phyloP scores from a whole-genome alignment of 1,284 basidiomycete species.

The Boletus nobilissimus region DNA sequence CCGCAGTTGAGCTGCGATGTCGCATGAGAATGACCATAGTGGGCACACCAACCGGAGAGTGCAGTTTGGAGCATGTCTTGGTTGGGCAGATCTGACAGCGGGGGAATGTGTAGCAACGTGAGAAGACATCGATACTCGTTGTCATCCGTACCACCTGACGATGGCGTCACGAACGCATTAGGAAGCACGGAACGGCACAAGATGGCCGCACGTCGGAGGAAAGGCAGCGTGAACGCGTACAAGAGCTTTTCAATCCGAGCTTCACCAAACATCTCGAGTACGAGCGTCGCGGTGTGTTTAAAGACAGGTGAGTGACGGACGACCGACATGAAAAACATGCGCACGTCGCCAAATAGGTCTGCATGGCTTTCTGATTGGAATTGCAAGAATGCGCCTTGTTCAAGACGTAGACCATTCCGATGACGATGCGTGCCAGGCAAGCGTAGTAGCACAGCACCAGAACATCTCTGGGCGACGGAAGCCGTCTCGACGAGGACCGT shows the following conservation, averaged over 20 bases:
- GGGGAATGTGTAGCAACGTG: conserved; percentile 80
- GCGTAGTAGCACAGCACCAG: conserved; percentile 90
- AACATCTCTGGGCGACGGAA: conserved; percentile 88
- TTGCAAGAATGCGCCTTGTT: conserved; percentile 72
- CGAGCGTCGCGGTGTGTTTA: conserved; percentile 80
- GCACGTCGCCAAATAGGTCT: conserved; percentile 78
- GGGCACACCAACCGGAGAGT: conserved; percentile 84
- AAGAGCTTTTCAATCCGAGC: conserved; percentile 87
- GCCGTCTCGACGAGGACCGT: conserved; percentile 89
- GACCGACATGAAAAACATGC: conserved; percentile 87
- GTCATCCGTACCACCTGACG: conserved; percentile 47
- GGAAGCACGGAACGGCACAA: conserved; percentile 83
- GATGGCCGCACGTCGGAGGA: conserved; percentile 91
- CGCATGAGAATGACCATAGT: conserved; percentile 80
- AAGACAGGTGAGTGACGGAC: conserved; percentile 83
- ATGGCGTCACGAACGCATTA: conserved; percentile 60
- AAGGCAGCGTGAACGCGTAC: conserved; percentile 91
- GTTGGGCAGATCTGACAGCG: conserved; percentile 78
- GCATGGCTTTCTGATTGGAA: conserved; percentile 59
- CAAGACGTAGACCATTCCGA: conserved; percentile 82
- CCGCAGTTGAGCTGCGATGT: conserved; percentile 78
- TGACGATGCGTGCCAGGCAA: conserved; percentile 83
- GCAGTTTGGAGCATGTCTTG: conserved; percentile 86
- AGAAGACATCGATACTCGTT: conserved; percentile 86
- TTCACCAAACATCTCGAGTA: conserved; percentile 81